Percentiles rank a stretch among this genome's conserved stretches.
These are phyloP conservation scores for Chlamydomonas reinhardtii DNA, from an alignment of 163 green algal genomes.

Conservation along the genomic window DNA sequence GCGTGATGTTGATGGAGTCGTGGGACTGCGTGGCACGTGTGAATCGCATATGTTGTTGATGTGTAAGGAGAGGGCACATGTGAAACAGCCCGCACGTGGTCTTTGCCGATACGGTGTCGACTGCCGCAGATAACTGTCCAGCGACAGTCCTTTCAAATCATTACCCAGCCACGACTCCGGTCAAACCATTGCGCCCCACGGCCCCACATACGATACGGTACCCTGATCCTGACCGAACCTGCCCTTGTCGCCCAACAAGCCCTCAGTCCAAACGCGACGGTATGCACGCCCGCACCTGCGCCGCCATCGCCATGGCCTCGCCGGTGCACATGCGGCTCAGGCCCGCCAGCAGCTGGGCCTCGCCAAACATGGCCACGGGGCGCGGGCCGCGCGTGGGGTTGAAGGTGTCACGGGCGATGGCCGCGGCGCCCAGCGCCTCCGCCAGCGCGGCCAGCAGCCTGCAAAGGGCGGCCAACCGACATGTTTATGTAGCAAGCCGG, in stretches of 20 bases:
- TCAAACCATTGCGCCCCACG: too few relatives aligned
- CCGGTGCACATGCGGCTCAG: constrained; percentile 23
- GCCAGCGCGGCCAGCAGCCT: constrained; percentile 29
- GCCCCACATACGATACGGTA: too few relatives aligned
- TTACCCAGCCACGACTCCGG: too few relatives aligned
- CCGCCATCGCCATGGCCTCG: not conserved
- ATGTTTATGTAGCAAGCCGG: too few relatives aligned
- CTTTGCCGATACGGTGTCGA: not conserved
- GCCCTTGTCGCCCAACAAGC: too few relatives aligned
- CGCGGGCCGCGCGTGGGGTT: not conserved
- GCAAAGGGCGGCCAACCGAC: not conserved
- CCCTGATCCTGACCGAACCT: too few relatives aligned
- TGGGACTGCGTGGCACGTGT: too few relatives aligned
- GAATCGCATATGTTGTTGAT: not conserved
- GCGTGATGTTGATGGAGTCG: not conserved
- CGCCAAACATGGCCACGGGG: constrained; percentile 5
- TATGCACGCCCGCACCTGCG: not conserved
- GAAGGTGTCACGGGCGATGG: constrained; percentile 15
- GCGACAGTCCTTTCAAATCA: too few relatives aligned
- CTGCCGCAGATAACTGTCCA: too few relatives aligned
- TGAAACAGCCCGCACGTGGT: too few relatives aligned
- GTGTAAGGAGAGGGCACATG: too few relatives aligned
- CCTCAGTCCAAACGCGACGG: too few relatives aligned
- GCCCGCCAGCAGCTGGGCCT: constrained; percentile 41
- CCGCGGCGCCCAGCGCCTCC: constrained; percentile 21